These are phyloP conservation scores for Kwoniella bestiolae DNA, from an alignment of 768 basidiomycete species.

Conservation along the genomic window DNA sequence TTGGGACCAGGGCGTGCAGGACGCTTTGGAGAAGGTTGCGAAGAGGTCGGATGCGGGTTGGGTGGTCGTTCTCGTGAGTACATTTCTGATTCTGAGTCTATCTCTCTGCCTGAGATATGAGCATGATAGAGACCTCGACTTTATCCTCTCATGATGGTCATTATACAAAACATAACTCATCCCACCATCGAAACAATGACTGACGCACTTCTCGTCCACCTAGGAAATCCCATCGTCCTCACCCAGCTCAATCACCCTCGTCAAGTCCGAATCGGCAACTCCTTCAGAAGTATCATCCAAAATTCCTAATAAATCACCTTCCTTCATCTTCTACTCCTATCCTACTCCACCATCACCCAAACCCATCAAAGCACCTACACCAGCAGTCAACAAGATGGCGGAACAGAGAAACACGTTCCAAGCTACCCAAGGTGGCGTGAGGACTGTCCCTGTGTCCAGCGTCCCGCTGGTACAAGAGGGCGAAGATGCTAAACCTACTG, in stretches of 20 bases:
- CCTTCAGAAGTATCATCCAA: conserved; percentile 47
- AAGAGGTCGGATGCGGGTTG: conserved; percentile 60
- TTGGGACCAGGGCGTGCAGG: conserved; percentile 71
- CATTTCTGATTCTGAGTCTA: not conserved
- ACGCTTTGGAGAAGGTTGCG: conserved; percentile 68
- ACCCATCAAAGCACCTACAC: conserved; percentile 11
- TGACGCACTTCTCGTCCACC: no score
- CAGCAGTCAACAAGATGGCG: conserved; percentile 17
- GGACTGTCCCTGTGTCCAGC: conserved; percentile 28
- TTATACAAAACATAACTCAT: no score
- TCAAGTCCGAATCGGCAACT: conserved; percentile 37
- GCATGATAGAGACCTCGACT: no score
- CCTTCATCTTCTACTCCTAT: conserved; percentile 55
- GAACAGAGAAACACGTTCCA: conserved; percentile 43
- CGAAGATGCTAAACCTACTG: conserved; percentile 12
- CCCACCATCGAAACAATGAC: no score
- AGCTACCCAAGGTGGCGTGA: conserved; percentile 40
- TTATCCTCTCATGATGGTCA: no score
- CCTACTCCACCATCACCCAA: conserved; percentile 41
- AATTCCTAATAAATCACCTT: conserved; percentile 50
- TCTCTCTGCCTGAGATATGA: not conserved
- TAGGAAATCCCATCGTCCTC: conserved; percentile 45
- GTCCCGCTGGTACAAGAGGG: conserved; percentile 5
- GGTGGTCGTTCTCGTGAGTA: conserved; percentile 71
- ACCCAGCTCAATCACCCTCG: conserved; percentile 29